Percentiles rank a stretch among this genome's conserved stretches.
These are phyloP conservation scores for Carnegiea gigantea DNA, from an alignment of 179 eudicot species.

Conservation along the genomic window DNA sequence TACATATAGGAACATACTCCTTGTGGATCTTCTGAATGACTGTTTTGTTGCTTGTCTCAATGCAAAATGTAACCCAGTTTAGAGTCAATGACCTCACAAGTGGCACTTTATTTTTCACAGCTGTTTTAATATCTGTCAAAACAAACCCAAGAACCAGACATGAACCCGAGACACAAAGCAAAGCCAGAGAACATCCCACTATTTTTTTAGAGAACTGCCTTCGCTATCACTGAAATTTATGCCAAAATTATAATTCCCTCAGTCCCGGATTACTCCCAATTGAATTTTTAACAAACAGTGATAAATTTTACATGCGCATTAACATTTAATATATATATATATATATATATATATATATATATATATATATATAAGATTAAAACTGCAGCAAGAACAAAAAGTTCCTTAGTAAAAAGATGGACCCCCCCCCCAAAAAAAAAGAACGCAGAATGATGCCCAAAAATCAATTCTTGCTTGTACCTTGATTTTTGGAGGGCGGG, in stretches of 20 bases:
- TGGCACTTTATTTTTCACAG: slow-evolving; percentile 94
- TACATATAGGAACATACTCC: slow-evolving; percentile 93
- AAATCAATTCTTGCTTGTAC: no score
- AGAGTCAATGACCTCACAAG: slow-evolving; percentile 88
- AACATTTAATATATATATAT: not conserved
- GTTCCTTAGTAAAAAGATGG: not conserved
- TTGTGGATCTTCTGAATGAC: slow-evolving; percentile 83
- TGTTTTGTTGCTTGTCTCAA: slow-evolving; percentile 87
- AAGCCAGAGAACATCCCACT: not conserved
- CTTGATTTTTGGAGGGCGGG: no score
- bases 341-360: no score
- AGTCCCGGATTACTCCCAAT: not conserved
- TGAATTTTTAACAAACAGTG: not conserved
- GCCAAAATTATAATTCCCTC: not conserved
- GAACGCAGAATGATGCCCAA: no score
- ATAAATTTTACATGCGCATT: not conserved
- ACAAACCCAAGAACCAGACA: slow-evolving; percentile 11
- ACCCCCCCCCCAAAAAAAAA: no score
- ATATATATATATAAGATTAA: not conserved
- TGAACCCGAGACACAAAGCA: not conserved
- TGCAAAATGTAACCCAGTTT: slow-evolving; percentile 87
- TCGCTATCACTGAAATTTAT: not conserved
- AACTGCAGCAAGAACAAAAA: not conserved
- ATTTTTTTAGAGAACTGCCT: not conserved
- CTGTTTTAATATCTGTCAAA: slow-evolving; percentile 73